phyloP scores from a whole-genome alignment of 2,329 filamentous ascomycete species.

The Zymoseptoria passerinii region DNA sequence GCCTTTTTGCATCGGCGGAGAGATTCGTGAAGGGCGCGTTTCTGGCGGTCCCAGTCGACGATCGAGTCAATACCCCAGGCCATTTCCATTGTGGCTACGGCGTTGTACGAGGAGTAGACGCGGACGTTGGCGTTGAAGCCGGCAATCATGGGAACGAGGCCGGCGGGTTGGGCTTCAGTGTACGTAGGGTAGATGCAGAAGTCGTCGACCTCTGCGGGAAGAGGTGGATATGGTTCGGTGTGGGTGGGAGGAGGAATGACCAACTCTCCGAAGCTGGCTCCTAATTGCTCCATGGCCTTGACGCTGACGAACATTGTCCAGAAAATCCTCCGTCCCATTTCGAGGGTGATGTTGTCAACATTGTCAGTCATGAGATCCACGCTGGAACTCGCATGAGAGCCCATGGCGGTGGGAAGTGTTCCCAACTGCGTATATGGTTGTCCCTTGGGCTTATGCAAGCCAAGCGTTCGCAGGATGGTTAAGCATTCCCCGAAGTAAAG shows the following conservation, averaged over 20 bases:
- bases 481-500: constrained; percentile 67
- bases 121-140: constrained; percentile 75
- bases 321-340: constrained; percentile 58
- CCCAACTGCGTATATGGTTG: constrained; percentile 34
- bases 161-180: constrained; percentile 61
- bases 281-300: constrained; percentile 65
- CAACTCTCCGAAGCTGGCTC: constrained; percentile 61
- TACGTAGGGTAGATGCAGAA: constrained; percentile 65
- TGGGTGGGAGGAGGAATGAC: constrained; percentile 69
- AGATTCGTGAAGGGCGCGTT: constrained; percentile 61
- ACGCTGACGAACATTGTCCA: constrained; percentile 74
- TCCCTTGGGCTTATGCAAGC: constrained; percentile 51
- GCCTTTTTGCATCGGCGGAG: constrained; percentile 62
- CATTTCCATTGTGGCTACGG: constrained; percentile 69
- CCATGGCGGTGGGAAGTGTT: constrained; percentile 29
- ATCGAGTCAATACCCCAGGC: constrained; percentile 71
- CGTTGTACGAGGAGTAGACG: constrained; percentile 73
- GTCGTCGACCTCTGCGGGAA: constrained; percentile 77
- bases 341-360: constrained; percentile 40
- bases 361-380: constrained; percentile 31
- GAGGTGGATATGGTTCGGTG: constrained; percentile 66
- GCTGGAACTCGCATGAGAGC: constrained; percentile 28
- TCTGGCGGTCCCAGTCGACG: constrained; percentile 69
- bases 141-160: constrained; percentile 59
- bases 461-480: constrained; percentile 59